Conservation (phyloP, 768 basidiomycete species). For the Tulasnella calospora region DNA sequence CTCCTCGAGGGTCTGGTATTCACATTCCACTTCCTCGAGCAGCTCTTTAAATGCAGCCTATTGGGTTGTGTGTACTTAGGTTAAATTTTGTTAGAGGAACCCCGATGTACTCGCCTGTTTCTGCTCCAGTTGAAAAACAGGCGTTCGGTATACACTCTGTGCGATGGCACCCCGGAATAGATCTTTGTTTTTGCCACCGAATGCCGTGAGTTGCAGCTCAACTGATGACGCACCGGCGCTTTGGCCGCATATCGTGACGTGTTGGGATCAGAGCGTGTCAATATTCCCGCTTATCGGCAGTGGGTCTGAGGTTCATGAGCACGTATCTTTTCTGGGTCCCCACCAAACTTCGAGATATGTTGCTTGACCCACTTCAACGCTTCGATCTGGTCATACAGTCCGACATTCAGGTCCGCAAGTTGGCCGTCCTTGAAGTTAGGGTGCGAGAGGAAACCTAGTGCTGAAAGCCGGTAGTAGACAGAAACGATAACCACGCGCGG, state of each 20-base stretch:
- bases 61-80: neutral
- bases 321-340: slow-evolving; percentile 35
- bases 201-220: slow-evolving; percentile 53
- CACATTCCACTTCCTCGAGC: slow-evolving; percentile 49
- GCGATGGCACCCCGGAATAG: slow-evolving; percentile 55
- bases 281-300: neutral
- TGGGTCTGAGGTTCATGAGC: neutral
- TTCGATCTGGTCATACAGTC: slow-evolving; percentile 52
- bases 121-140: slow-evolving; percentile 50
- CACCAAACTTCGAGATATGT: slow-evolving; percentile 42
- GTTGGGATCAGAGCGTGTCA: neutral
- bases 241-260: slow-evolving; percentile 53
- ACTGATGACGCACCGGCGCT: slow-evolving; percentile 51
- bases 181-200: slow-evolving; percentile 34
- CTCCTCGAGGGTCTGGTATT: slow-evolving; percentile 31
- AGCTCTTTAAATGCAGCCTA: slow-evolving; percentile 51
- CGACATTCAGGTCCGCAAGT: slow-evolving; percentile 50
- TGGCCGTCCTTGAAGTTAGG: slow-evolving; percentile 45
- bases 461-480: slow-evolving; percentile 59
- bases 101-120: slow-evolving; percentile 41
- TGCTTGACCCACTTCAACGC: slow-evolving; percentile 42
- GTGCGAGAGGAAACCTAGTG: slow-evolving; percentile 57
- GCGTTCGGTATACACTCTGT: slow-evolving; percentile 55
- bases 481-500: slow-evolving; percentile 60
- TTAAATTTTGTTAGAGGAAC: neutral